A percentile compares a stretch with the other conserved stretches of the same genome.
phyloP scores from a whole-genome alignment of 202 grass and related monocot genomes.

The Hordeum pubiflorum region DNA sequence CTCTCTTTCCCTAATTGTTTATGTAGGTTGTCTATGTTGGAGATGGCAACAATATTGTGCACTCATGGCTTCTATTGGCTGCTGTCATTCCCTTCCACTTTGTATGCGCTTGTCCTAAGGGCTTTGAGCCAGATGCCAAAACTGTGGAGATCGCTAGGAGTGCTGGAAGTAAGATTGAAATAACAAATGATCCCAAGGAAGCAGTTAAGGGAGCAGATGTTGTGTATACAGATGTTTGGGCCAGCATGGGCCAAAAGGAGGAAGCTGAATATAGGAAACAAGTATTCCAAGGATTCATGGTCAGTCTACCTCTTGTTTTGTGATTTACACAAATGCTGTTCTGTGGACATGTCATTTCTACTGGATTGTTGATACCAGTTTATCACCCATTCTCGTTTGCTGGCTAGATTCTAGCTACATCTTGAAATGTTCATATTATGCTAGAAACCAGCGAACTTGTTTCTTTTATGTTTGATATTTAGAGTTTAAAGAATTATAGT shows the following conservation, averaged over 20 bases:
- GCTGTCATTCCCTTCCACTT: constrained; percentile 81
- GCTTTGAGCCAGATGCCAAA: constrained; percentile 88
- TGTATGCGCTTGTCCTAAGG: constrained; percentile 84
- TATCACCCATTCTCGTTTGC: background rate
- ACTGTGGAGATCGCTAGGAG: constrained; percentile 69
- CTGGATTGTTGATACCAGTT: background rate
- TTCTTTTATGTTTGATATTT: background rate
- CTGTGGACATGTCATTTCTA: background rate
- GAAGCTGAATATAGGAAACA: constrained; percentile 87
- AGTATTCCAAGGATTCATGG: constrained; percentile 84
- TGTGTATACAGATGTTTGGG: constrained; percentile 98
- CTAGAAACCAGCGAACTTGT: background rate
- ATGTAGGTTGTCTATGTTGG: constrained; percentile 92
- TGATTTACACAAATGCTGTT: background rate
- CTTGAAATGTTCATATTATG: background rate
- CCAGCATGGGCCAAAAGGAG: constrained; percentile 99
- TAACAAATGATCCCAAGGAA: constrained; percentile 84
- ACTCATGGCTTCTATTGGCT: constrained; percentile 94
- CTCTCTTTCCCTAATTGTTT: background rate
- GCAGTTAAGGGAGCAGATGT: constrained; percentile 95
- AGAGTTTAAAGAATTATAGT: background rate
- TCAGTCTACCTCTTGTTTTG: constrained; percentile 16
- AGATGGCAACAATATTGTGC: constrained; percentile 96
- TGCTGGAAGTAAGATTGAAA: constrained; percentile 89
- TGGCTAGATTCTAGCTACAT: background rate